These are phyloP conservation scores for Earliella scabrosa DNA, from an alignment of 1,284 basidiomycete genomes.

Conservation along the genomic window DNA sequence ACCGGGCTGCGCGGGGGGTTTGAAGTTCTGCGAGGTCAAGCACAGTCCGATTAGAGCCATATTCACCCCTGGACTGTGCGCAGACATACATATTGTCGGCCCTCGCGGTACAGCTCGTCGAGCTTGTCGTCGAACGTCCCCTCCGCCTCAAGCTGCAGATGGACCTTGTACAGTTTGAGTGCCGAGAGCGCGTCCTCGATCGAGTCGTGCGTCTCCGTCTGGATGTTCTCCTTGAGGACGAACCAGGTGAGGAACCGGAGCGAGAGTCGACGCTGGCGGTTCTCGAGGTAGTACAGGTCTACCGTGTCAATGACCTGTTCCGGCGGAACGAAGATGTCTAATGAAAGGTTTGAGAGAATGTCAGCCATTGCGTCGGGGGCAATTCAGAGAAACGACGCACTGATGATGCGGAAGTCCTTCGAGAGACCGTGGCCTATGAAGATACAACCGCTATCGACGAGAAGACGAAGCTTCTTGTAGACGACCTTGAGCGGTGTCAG, in stretches of 20 bases:
- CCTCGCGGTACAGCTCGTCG: constrained; percentile 80
- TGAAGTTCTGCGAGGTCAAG: constrained; percentile 26
- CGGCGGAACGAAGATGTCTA: constrained; percentile 95
- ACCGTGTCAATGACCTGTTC: constrained; percentile 97
- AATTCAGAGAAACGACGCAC: constrained; percentile 51
- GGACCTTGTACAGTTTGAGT: constrained; percentile 85
- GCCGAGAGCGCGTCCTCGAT: constrained; percentile 96
- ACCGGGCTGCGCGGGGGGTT: constrained; percentile 18
- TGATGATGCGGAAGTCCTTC: constrained; percentile 99
- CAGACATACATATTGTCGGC: constrained; percentile 65
- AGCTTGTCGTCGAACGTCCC: constrained; percentile 87
- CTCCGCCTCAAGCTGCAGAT: constrained; percentile 77
- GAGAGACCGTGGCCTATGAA: constrained; percentile 99
- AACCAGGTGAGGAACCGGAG: constrained; percentile 96
- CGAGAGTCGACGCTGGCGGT: constrained; percentile 86
- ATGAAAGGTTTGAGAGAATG: no score
- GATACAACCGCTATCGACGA: constrained; percentile 95
- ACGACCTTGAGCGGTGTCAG: constrained; percentile 95
- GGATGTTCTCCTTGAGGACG: constrained; percentile 89
- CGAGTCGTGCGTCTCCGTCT: constrained; percentile 93
- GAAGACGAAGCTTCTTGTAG: constrained; percentile 95
- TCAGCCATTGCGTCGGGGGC: neutral
- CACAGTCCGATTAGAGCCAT: no score
- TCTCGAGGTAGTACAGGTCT: constrained; percentile 87
- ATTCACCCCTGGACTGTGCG: neutral